Evolutionary conservation across 2,329 filamentous ascomycete species (phyloP), one percentile per base, ranked within the genome.

Genomic region (Paraphaeosphaeria minitans): DNA sequence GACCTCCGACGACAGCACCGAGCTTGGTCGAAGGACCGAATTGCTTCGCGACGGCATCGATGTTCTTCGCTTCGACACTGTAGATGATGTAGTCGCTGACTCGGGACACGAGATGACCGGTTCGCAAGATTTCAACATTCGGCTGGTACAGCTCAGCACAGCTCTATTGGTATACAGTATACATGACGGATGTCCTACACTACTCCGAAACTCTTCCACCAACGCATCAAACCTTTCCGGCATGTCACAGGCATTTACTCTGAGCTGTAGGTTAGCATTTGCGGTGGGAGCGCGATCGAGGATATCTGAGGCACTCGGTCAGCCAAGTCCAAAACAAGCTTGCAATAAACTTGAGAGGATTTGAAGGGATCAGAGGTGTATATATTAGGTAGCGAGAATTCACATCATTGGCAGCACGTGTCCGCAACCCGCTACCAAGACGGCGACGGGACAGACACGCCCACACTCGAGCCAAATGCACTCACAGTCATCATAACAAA

Each of bases 391-490:
- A 98, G 94, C 94, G 89, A 95, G 91, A 88, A 83, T 87, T 96
- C 90, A 96, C 94, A 97, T 97, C 94, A 97, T 87, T 86, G 94
- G 96, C 89, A 86, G 85, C 83, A 81, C 81, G 82, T 77, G 79
- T 81, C 77, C 67, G 75, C 74, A 71, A 81, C 80, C 80, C 71
- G 81, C 81, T 79, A 83, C 89, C 92, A 94, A 85, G 89, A 97
- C 88, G 90, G 89, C 83, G 80, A 81, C 80, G 83, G 83, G 82
- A 82, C 79, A 72, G 79, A 81, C 80, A 81, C 83, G 82, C 80
- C 87, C 87, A 93, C 96, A 85, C 94, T 98, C 94, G 92, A 98
- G 94, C 94, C 94, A 98, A 98, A 98, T 98, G 94, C 94, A 93
- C 94, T 98, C 94, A 94, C 72, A 92, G 94, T 98, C 94, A 98